Base-by-base conservation (phyloP, 768 basidiomycete species). In the Amanita polypyramis region DNA sequence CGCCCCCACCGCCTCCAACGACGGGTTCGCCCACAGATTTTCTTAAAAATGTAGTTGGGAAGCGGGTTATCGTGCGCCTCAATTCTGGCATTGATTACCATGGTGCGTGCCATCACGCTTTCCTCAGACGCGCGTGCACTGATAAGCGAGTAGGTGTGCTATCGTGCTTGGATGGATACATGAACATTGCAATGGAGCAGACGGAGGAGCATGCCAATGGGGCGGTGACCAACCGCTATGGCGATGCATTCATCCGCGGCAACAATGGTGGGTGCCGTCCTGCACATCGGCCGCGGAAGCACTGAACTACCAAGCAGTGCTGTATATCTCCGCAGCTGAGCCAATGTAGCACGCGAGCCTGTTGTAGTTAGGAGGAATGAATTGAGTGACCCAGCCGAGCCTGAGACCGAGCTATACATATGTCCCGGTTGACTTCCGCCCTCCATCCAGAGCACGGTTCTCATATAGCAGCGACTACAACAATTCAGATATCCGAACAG, bases 161-260 rank as follows among this genome's bases (percentile, higher is more conserved):
- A 11, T 94, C 92, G 2, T 98, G 96, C 59, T 75, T 98, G 19
- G 96, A 98, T 65, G 94, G 94, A 0, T 98, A 96, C 65, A 98
- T 99, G 96, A 98, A 98, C 67, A 95, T 98, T 43, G 96, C 92
- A 11, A 68, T 98, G 30, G 96, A 99, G 66, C 89, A 96, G 63
- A 96, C 94, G 2, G 92, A 96, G 66, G 96, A 99, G 65, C 81
- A 93, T 63, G 89, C 94, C 8, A 83, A 87, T 53, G 93, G 93
- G 3, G 57, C 65, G n/a, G 75, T 87, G 41, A 94, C 88, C 29
- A 95, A 94, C 60, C 76, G 73, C 51, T 97, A 95, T 57, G 93
- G 95, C 1, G 94, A 99, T 64, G 85, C 93, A 20, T 99, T 98
- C 65, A 88, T 99, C 52, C 72, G 91, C 39, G 92, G 92, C 29